These are phyloP conservation scores for Tilletia caries DNA, from an alignment of 1,284 basidiomycete genomes.

Conservation along the genomic window DNA sequence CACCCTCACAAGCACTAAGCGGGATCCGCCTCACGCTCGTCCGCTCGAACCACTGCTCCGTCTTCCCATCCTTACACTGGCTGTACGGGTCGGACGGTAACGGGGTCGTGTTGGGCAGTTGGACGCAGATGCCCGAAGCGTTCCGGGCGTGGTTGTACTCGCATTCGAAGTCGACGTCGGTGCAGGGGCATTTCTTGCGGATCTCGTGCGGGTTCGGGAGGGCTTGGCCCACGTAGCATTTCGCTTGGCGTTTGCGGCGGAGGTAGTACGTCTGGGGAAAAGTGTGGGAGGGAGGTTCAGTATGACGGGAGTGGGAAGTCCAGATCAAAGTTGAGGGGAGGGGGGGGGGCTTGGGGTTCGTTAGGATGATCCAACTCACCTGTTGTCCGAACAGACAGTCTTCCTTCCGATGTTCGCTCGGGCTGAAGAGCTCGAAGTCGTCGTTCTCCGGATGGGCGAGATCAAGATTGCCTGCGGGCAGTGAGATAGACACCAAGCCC, in stretches of 20 bases:
- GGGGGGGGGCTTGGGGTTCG: too few relatives aligned
- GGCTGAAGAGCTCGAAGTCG: conserved; percentile 53
- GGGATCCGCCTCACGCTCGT: conserved; percentile 49
- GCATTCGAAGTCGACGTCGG: conserved; percentile 50
- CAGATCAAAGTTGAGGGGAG: too few relatives aligned
- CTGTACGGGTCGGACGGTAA: conserved; percentile 27
- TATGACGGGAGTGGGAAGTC: too few relatives aligned
- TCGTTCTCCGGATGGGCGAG: conserved; percentile 29
- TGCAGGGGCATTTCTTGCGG: conserved; percentile 41
- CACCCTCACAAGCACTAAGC: conserved; percentile 42
- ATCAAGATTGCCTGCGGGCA: conserved; percentile 25
- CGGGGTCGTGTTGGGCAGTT: conserved; percentile 34
- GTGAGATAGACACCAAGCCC: not conserved
- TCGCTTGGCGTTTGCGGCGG: conserved; percentile 44
- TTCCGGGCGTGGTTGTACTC: conserved; percentile 51
- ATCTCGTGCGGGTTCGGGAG: conserved; percentile 40
- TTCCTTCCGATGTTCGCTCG: conserved; percentile 46
- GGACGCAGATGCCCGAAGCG: conserved; percentile 34
- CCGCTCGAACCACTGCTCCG: conserved; percentile 51
- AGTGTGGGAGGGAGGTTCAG: too few relatives aligned
- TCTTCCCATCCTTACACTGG: conserved; percentile 38
- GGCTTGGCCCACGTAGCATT: conserved; percentile 47
- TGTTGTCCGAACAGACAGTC: conserved; percentile 49
- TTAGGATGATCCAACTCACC: too few relatives aligned
- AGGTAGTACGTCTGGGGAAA: conserved; percentile 38